A percentile compares a stretch with the other conserved stretches of the same genome.
phyloP scores from a whole-genome alignment of 495 filamentous ascomycete species.

The Parathielavia hyrcaniae region DNA sequence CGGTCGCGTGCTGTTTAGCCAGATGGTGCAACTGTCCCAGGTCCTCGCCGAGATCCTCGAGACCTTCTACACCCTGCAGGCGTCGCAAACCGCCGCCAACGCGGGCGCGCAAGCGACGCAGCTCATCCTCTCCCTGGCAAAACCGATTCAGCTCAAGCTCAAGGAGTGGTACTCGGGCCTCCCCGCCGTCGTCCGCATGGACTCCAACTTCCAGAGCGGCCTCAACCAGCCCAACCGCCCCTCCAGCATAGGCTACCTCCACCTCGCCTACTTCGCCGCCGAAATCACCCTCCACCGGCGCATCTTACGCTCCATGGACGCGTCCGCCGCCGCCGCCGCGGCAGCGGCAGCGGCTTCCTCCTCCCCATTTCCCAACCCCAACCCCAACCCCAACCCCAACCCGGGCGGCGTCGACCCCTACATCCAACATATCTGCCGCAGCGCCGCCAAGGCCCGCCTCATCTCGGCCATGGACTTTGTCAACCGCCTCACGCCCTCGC shows the following conservation, averaged over 20 bases:
- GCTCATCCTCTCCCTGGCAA: conserved; percentile 64
- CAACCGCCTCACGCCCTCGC: conserved; percentile 62
- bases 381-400: neutral
- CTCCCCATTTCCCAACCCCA: conserved; percentile 14
- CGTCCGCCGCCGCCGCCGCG: conserved; percentile 28
- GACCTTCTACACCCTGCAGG: conserved; percentile 70
- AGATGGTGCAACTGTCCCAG: conserved; percentile 67
- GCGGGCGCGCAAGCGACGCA: conserved; percentile 53
- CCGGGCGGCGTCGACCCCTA: conserved; percentile 52
- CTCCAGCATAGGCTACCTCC: conserved; percentile 64
- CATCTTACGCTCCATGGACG: conserved; percentile 65
- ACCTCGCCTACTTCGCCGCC: conserved; percentile 77
- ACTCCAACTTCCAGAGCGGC: conserved; percentile 43
- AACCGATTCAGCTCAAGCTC: conserved; percentile 75
- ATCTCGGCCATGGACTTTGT: conserved; percentile 77
- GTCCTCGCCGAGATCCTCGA: conserved; percentile 73
- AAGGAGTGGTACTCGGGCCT: conserved; percentile 73
- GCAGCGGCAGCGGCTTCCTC: conserved; percentile 49
- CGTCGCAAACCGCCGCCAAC: conserved; percentile 45
- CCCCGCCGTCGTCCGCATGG: conserved; percentile 61
- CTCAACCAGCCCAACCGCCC: conserved; percentile 38
- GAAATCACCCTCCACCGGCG: conserved; percentile 81
- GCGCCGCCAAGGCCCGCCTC: conserved; percentile 73
- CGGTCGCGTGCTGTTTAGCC: conserved; percentile 60
- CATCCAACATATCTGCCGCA: conserved; percentile 90